Evolutionary conservation across 2,329 filamentous ascomycete species (phyloP), one percentile per base, ranked within the genome.

Genomic region (Fusarium tupiense): DNA sequence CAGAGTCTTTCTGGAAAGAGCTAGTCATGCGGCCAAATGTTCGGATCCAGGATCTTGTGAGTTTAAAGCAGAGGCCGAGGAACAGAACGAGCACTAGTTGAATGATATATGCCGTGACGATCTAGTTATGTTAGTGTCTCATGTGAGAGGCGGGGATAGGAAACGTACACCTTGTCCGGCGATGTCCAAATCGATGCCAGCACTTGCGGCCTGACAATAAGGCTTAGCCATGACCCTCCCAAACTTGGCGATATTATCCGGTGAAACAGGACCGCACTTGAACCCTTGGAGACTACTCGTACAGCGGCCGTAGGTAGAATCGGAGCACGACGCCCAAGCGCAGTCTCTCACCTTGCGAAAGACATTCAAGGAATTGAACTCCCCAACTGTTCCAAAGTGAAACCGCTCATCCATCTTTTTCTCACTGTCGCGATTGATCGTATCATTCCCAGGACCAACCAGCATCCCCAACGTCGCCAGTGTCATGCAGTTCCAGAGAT

Each of bases 131-230:
- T 67, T 8, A 57, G 41, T 6, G 20, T 14, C 10, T 31, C 1
- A 5, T 6, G 1, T 11, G 37, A 26, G 0, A 3, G n/a, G 14
- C 3, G 13, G n/a, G n/a, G n/a, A 7, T 9, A 19, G n/a, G 11
- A 13, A 3, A 33, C 61, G 22, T 24, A 50, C 61, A 33, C 50
- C 61, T 33, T 65, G 64, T 0, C 61, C 64, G 2, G 50, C 43
- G 5, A 59, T 50, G 10, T 65, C 64, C 14, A 50, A 20, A 4
- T 65, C 61, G 0, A 65, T 57, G 0, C 50, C 64, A 0, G 50
- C 43, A 3, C 20, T 50, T n/a, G 61, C 64, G 8, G 43, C 50
- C 26, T 58, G 9, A 16, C 64, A 67, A 8, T 67, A 65, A 1
- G 50, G 43, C 9, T 6, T 20, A 0, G 26, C 6, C 61, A 65